These are phyloP conservation scores for Zelopaecilomyces penicillatus DNA, from an alignment of 2,329 filamentous ascomycete species.

Conservation along the genomic window DNA sequence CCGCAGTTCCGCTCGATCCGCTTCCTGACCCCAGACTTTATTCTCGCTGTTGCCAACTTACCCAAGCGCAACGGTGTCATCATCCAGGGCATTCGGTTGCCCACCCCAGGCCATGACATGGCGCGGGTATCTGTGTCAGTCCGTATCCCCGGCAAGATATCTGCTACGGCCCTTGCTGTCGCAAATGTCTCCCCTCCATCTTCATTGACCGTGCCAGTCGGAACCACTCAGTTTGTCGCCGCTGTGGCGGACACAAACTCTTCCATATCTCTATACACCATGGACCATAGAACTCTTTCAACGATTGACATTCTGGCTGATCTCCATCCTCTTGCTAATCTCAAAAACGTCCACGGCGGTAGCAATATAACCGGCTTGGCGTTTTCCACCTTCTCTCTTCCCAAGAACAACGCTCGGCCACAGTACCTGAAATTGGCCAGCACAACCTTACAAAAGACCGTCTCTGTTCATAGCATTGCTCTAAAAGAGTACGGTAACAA, in stretches of 20 bases:
- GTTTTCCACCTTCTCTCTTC: conserved; percentile 49
- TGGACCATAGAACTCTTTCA: conserved; percentile 54
- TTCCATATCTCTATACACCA: conserved; percentile 67
- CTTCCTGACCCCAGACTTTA: conserved; percentile 49
- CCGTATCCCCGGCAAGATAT: conserved; percentile 58
- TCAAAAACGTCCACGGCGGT: conserved; percentile 45
- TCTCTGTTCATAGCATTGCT: conserved; percentile 72
- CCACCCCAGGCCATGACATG: conserved; percentile 26
- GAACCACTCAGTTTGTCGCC: conserved; percentile 67
- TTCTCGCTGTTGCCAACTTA: conserved; percentile 50
- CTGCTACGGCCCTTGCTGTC: conserved; percentile 70
- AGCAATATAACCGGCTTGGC: conserved; percentile 50
- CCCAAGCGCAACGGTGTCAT: conserved; percentile 50
- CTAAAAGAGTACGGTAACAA: conserved; percentile 42
- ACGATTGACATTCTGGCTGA: conserved; percentile 42
- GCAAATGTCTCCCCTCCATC: conserved; percentile 54
- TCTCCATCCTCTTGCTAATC: conserved; percentile 43
- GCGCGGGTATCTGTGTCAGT: conserved; percentile 44
- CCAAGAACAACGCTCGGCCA: conserved; percentile 33
- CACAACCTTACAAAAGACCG: conserved; percentile 70
- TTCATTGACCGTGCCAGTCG: conserved; percentile 40
- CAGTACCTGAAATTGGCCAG: conserved; percentile 64
- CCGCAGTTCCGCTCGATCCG: conserved; percentile 51
- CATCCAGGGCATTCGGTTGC: conserved; percentile 49
- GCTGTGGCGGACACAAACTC: conserved; percentile 74